These are phyloP conservation scores for Suhomyces wounanorum DNA, from an alignment of 1,139 yeast species.

Conservation along the genomic window DNA sequence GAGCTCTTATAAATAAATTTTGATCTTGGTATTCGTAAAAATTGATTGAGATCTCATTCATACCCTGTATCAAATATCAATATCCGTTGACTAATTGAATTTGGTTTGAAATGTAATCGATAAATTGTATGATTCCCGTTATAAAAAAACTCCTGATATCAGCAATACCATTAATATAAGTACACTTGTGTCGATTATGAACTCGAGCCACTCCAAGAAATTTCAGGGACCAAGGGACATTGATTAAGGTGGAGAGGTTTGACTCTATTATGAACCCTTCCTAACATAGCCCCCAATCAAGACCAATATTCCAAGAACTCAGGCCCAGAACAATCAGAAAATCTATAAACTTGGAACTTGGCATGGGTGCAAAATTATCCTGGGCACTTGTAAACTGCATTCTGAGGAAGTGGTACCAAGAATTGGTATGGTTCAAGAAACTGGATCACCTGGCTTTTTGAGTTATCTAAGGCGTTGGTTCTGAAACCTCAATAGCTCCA, in stretches of 20 bases:
- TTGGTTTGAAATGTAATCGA: not conserved
- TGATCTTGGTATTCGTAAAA: not conserved
- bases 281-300: conserved; percentile 1
- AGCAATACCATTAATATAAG: not conserved
- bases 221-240: conserved; percentile 2
- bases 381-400: not conserved
- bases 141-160: too few species aligned
- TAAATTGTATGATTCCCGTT: too few species aligned
- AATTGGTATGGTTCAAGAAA: too few species aligned
- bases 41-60: not conserved
- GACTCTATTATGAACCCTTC: conserved; percentile 3
- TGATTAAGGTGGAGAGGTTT: not conserved
- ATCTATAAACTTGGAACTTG: not conserved
- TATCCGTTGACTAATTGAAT: not conserved
- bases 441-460: too few species aligned
- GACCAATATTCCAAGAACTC: not conserved
- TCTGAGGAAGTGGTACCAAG: too few species aligned
- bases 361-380: conserved; percentile 1
- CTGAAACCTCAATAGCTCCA: not conserved
- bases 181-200: conserved; percentile 2
- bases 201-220: conserved; percentile 3
- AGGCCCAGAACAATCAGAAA: not conserved
- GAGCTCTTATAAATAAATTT: conserved; percentile 1
- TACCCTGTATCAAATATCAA: not conserved
- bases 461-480: not conserved